Evolutionary conservation across 441 rosid species (phyloP).

Genomic region (Omphalea diandra): DNA sequence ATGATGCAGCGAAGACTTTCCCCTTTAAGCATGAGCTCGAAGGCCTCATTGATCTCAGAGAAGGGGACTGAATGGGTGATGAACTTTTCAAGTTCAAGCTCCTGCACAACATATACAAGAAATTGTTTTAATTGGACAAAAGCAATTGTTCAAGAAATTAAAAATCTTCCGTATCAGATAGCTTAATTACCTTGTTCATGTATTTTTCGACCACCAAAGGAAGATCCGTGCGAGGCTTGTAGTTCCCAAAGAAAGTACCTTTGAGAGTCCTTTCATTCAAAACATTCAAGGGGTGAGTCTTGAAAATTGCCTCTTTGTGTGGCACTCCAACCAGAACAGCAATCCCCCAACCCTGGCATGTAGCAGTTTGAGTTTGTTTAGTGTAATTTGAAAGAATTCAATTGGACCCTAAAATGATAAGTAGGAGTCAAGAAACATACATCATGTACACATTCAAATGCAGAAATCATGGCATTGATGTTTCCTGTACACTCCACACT

Average conservation of each 20-base stretch:
- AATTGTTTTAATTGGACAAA: background rate
- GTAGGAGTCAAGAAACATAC: conserved; percentile 21
- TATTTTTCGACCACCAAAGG: conserved; percentile 39
- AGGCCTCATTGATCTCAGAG: conserved; percentile 10
- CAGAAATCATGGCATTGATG: conserved; percentile 38
- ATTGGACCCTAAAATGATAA: no score
- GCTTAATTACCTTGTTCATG: conserved; percentile 48
- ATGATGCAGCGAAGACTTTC: conserved; percentile 13
- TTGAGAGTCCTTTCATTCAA: conserved; percentile 41
- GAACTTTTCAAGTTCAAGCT: conserved; percentile 16
- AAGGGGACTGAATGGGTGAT: conserved; percentile 12
- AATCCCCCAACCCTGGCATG: conserved; percentile 43
- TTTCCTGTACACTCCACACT: conserved; percentile 44
- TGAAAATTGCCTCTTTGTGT: conserved; percentile 39
- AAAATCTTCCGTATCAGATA: no score
- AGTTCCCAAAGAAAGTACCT: conserved; percentile 50
- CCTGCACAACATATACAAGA: background rate
- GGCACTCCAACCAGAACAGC: conserved; percentile 45
- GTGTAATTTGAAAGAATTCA: no score
- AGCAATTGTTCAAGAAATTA: no score
- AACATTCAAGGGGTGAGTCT: conserved; percentile 38
- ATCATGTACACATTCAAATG: conserved; percentile 44
- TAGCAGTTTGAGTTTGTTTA: no score
- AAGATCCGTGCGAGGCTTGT: conserved; percentile 40
- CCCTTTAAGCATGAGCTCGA: conserved; percentile 14